Evolutionary conservation across 1,284 basidiomycete genomes (phyloP).

Genomic region (Ganoderma sinense): DNA sequence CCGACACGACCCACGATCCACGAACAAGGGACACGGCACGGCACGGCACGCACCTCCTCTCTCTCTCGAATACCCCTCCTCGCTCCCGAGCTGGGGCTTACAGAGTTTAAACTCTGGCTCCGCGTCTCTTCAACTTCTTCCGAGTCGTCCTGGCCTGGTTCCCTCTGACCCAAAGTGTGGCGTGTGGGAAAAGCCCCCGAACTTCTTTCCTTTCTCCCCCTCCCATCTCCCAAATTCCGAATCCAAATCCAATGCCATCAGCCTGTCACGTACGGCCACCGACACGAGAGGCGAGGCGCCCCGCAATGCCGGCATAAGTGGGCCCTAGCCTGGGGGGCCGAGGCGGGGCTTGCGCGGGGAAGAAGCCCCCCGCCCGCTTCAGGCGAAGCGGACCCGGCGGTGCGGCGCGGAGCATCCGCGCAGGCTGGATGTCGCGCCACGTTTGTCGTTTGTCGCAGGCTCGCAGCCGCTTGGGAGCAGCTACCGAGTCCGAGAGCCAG

Average conservation of each 20-base stretch:
- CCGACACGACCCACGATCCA: too few relatives aligned
- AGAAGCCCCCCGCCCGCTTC: not conserved
- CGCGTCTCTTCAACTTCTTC: too few relatives aligned
- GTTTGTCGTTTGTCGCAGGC: constrained; percentile 3
- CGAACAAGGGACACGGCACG: not conserved
- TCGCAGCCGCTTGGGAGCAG: not conserved
- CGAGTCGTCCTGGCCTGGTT: not conserved
- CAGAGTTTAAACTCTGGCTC: not conserved
- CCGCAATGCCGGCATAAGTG: constrained; percentile 1
- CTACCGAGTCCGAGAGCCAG: too few relatives aligned
- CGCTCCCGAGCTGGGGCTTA: not conserved
- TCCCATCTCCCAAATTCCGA: not conserved
- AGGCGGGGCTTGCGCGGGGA: not conserved
- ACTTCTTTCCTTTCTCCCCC: not conserved
- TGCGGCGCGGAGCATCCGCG: not conserved
- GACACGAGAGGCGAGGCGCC: not conserved
- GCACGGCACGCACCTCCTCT: not conserved
- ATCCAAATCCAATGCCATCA: constrained; percentile 2
- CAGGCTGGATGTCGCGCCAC: not conserved
- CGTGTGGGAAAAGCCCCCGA: not conserved
- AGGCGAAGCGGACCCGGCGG: not conserved
- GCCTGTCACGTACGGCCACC: not conserved
- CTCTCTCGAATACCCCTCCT: not conserved
- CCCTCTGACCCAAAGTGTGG: too few relatives aligned
- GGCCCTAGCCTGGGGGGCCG: not conserved